A percentile compares a stretch with the other conserved stretches of the same genome.
Conservation (phyloP, 352 stramenopile species). For the Phytopythium kandeliae region DNA sequence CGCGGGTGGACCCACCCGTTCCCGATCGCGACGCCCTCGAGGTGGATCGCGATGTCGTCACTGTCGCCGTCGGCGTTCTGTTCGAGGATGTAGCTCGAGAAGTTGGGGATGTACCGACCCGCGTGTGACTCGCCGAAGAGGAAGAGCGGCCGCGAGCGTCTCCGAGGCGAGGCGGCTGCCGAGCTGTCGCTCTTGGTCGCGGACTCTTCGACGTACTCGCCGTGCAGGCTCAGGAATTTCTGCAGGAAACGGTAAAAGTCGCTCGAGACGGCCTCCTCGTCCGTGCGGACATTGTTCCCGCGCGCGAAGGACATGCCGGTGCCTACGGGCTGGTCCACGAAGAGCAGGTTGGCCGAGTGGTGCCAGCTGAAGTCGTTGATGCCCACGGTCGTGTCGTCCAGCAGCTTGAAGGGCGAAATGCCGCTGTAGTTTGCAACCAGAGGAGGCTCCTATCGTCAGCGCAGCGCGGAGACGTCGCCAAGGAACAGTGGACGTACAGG, state of each 20-base stretch:
- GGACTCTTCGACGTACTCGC: conserved; percentile 49
- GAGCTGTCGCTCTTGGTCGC: conserved; percentile 14
- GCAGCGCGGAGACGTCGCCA: neutral
- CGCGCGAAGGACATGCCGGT: conserved; percentile 71
- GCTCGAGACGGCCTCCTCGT: conserved; percentile 38
- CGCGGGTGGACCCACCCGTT: conserved; percentile 96
- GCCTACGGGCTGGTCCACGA: conserved; percentile 78
- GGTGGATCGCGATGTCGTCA: conserved; percentile 37
- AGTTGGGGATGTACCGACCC: conserved; percentile 96
- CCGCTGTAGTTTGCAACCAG: too few relatives aligned
- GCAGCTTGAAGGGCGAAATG: conserved; percentile 64
- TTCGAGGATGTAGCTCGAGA: conserved; percentile 91
- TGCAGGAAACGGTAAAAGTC: conserved; percentile 94
- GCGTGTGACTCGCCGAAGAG: conserved; percentile 97
- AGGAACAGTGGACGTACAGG: conserved; percentile 24
- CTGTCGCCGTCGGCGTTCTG: conserved; percentile 53
- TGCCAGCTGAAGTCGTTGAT: conserved; percentile 78
- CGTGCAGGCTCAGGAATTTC: conserved; percentile 90
- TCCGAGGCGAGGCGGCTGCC: neutral
- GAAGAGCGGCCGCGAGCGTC: conserved; percentile 79
- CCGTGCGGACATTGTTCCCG: conserved; percentile 41
- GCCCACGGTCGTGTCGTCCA: conserved; percentile 39
- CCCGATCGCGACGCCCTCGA: conserved; percentile 92
- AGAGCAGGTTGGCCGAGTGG: conserved; percentile 69
- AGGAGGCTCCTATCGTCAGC: neutral